phyloP scores from a whole-genome alignment of 139 green algal genomes.

The Coelastrella sp. region DNA sequence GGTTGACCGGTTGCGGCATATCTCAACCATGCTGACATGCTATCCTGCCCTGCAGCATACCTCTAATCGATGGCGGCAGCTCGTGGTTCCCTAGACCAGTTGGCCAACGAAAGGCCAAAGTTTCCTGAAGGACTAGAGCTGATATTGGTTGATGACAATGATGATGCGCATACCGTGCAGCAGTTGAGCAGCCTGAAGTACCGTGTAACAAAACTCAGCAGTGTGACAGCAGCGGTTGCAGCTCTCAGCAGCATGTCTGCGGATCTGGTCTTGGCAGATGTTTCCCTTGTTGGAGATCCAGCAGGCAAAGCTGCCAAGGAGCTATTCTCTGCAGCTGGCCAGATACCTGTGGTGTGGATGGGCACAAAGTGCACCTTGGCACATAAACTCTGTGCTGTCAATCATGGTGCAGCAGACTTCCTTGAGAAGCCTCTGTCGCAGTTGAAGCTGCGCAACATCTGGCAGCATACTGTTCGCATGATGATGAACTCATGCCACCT shows the following conservation, averaged over 20 bases:
- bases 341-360: constrained; percentile 62
- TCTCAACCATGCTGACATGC: too few species aligned
- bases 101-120: neutral
- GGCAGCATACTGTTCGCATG: constrained; percentile 87
- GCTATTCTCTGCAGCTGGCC: constrained; percentile 49
- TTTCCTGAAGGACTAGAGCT: constrained; percentile 38
- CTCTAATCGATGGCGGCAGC: neutral
- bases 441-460: constrained; percentile 86
- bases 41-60: too few species aligned
- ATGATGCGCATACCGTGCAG: neutral
- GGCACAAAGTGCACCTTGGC: constrained; percentile 43
- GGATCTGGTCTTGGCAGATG: constrained; percentile 39
- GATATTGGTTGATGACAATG: constrained; percentile 22
- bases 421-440: constrained; percentile 79
- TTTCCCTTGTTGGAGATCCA: neutral
- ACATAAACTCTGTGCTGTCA: constrained; percentile 73
- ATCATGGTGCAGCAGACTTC: constrained; percentile 81
- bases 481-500: constrained; percentile 49
- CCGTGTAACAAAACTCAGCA: neutral
- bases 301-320: neutral
- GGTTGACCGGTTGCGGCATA: too few species aligned
- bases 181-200: neutral
- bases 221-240: neutral
- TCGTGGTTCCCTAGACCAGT: neutral
- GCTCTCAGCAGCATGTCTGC: neutral